These are phyloP conservation scores for Clitopilus passeckerianus DNA, from an alignment of 768 basidiomycete genomes.

Conservation along the genomic window DNA sequence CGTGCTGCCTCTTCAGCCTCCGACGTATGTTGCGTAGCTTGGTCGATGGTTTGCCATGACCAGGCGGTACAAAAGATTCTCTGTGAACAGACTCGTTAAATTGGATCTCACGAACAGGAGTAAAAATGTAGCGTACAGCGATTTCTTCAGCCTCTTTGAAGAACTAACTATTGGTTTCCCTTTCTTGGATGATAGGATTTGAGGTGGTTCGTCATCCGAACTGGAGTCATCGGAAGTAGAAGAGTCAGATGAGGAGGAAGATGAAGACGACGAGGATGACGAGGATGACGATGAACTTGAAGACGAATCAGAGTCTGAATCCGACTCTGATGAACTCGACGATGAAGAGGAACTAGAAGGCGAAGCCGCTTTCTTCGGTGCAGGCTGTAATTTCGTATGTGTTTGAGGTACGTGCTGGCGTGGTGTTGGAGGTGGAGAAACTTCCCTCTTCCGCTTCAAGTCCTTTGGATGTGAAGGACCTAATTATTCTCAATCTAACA, in stretches of 20 bases:
- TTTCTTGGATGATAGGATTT: conserved; percentile 3
- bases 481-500: neutral
- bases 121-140: neutral
- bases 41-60: conserved; percentile 11
- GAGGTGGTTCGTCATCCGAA: neutral
- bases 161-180: neutral
- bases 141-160: neutral
- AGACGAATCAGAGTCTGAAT: conserved; percentile 21
- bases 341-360: neutral
- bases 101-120: neutral
- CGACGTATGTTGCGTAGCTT: conserved; percentile 7
- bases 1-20: conserved; percentile 18
- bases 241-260: conserved; percentile 12
- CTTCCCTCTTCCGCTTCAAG: neutral
- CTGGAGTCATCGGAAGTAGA: conserved; percentile 19
- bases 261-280: conserved; percentile 12
- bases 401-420: neutral
- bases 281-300: conserved; percentile 19
- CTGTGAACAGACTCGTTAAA: neutral
- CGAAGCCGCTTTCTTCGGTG: neutral
- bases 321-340: conserved; percentile 3
- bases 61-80: conserved; percentile 9
- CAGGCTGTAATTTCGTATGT: neutral
- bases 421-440: neutral
- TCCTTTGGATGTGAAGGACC: neutral